A percentile compares a stretch with the other conserved stretches of the same genome.
Evolutionary conservation across 225 moss, liverwort and hornwort genomes (phyloP).

Genomic region (Thuidium tamariscinum): DNA sequence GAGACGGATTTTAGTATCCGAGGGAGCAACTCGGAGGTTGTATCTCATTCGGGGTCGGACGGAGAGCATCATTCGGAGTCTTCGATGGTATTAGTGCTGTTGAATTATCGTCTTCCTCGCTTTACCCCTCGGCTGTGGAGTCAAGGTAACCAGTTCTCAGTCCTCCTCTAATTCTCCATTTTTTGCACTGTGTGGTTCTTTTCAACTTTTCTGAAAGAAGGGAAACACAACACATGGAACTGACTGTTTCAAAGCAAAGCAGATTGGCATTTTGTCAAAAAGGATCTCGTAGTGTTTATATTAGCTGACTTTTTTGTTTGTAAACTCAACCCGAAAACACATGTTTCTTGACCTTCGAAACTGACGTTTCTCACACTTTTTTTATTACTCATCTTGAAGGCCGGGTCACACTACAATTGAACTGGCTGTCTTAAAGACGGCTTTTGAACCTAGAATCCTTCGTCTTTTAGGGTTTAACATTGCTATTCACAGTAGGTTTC

Average conservation of each 20-base stretch:
- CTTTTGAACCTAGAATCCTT: neutral
- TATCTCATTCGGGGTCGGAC: neutral
- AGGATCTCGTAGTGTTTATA: neutral
- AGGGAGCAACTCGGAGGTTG: neutral
- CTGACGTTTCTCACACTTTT: neutral
- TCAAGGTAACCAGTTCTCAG: slow-evolving; percentile 43
- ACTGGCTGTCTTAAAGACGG: neutral
- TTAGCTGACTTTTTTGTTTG: neutral
- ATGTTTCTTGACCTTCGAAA: neutral
- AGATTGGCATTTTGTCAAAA: neutral
- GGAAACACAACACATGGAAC: neutral
- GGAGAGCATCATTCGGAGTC: neutral
- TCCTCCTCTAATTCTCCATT: neutral
- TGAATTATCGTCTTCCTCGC: slow-evolving; percentile 65
- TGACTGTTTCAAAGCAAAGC: neutral
- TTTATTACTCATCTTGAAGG: neutral
- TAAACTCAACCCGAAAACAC: neutral
- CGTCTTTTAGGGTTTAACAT: neutral
- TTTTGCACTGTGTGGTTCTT: neutral
- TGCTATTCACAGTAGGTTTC: neutral
- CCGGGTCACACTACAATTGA: neutral
- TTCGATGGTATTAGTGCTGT: slow-evolving; percentile 50
- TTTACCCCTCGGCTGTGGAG: slow-evolving; percentile 63
- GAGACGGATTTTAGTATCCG: slow-evolving; percentile 21
- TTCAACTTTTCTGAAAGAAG: neutral